Base-by-base conservation (phyloP, 192 early-diverging fungal species). In the Cetraspora pellucida region DNA sequence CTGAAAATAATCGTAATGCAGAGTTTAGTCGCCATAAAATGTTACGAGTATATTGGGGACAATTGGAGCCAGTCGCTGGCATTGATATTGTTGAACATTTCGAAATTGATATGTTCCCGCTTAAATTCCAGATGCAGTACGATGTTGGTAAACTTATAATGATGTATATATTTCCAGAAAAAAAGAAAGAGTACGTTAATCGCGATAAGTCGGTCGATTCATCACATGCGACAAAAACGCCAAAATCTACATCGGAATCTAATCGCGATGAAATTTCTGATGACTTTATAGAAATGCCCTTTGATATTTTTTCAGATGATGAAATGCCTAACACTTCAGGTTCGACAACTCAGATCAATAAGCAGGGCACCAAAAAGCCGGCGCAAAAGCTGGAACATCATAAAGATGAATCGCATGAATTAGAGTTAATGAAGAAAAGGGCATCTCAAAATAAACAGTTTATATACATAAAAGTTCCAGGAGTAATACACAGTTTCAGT, bases 71-170 rank as follows among this genome's bases (percentile, higher is more conserved):
- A 0, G 94, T 98, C 1, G 96, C 91, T 31, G 96, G 96, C 21
- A 98, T 98, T 71, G 86, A 88, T 30, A 93, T 98, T 17, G 90
- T 98, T 54, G 93, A 95, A 74, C 93, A 95, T 49, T 90, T 98
- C 77, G 96, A 97, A 80, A 86, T 97, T 50, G 91, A 95, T 69
- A 81, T 98, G 66, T 90, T 87, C 66, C 96, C 96, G 1, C 77
- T 96, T 16, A 85, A 92, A 4, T 80, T 97, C 28, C 93, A 95
- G 82, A 85, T 95, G 57, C 96, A 93, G 1, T 91, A 95, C 74
- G 95, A 96, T 60, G 88, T 95, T 81, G 95, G 90, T 0, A 93
- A 91, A 63, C 86, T 90, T 64, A 79, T 96, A 27, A 85, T 91
- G n/a, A 86, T 86, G 58, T 97, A 96, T 76, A 78, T 97, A 5